Evolutionary conservation across 345 rosid genomes (phyloP).

Genomic region (Populus alba): DNA sequence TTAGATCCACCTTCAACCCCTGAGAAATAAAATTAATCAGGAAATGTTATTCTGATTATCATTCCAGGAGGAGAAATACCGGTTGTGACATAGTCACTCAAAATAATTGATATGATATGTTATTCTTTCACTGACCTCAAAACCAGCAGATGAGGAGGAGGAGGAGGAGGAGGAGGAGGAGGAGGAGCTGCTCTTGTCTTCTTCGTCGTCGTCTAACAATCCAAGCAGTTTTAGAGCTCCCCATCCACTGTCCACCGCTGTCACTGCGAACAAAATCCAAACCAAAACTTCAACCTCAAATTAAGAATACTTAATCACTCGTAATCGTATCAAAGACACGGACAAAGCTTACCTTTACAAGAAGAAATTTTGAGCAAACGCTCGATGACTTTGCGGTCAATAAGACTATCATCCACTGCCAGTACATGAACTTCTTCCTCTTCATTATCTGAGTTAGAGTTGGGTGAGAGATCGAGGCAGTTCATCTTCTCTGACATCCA

Average conservation of each 20-base stretch:
- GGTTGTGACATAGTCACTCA: too few species aligned
- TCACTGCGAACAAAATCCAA: slow-evolving; percentile 45
- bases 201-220: slow-evolving; percentile 41
- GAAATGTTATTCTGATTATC: too few species aligned
- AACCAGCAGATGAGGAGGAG: slow-evolving; percentile 19
- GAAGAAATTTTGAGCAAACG: slow-evolving; percentile 67
- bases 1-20: slow-evolving; percentile 81
- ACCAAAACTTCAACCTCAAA: not conserved
- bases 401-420: slow-evolving; percentile 87
- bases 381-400: slow-evolving; percentile 88
- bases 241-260: slow-evolving; percentile 85
- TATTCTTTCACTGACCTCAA: slow-evolving; percentile 39
- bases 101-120: not conserved
- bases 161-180: too few species aligned
- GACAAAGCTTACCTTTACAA: slow-evolving; percentile 59
- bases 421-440: slow-evolving; percentile 74
- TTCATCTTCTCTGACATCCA: slow-evolving; percentile 44
- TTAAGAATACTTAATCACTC: slow-evolving; percentile 3
- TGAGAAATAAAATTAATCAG: slow-evolving; percentile 19
- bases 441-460: slow-evolving; percentile 29
- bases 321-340: not conserved
- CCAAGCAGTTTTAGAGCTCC: slow-evolving; percentile 86
- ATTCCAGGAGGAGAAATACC: too few species aligned
- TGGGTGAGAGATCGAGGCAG: slow-evolving; percentile 36
- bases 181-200: slow-evolving; percentile 36